These are phyloP conservation scores for Naganishia onofrii DNA, from an alignment of 768 basidiomycete genomes.

Conservation along the genomic window DNA sequence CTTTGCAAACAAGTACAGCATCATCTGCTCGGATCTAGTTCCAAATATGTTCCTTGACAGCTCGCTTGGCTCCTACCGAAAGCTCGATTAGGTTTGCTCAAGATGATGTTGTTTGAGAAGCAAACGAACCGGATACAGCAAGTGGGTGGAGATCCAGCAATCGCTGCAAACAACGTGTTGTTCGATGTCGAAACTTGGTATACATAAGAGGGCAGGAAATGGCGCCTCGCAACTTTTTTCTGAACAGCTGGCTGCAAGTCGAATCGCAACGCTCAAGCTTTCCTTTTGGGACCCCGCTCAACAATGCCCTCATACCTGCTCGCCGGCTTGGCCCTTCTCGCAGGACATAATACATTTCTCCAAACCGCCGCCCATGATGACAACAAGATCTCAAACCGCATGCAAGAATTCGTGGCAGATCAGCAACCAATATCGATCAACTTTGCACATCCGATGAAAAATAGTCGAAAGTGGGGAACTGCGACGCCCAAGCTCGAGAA, in stretches of 20 bases:
- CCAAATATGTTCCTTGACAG: too few relatives aligned
- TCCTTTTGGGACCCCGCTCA: not conserved
- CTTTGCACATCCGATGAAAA: conserved; percentile 5
- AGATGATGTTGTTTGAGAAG: too few relatives aligned
- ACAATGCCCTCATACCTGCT: not conserved
- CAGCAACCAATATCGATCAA: conserved; percentile 2
- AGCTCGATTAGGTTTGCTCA: too few relatives aligned
- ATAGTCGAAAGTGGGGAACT: conserved; percentile 7
- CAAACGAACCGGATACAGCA: too few relatives aligned
- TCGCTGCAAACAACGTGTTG: not conserved
- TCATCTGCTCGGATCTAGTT: too few relatives aligned
- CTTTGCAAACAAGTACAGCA: too few relatives aligned
- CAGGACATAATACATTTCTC: not conserved
- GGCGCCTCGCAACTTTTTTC: not conserved
- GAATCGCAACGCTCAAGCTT: not conserved
- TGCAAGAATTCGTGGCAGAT: conserved; percentile 4
- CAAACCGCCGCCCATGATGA: not conserved
- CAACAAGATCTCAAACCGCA: not conserved
- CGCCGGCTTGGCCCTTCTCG: not conserved
- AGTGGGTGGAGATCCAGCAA: not conserved
- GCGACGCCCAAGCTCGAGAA: conserved; percentile 1
- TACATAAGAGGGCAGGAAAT: not conserved
- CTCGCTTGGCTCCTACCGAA: too few relatives aligned
- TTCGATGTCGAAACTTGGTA: not conserved
- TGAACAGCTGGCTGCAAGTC: too few relatives aligned